These are phyloP conservation scores for Candida ortonii DNA, from an alignment of 805 yeast genomes.

Conservation along the genomic window DNA sequence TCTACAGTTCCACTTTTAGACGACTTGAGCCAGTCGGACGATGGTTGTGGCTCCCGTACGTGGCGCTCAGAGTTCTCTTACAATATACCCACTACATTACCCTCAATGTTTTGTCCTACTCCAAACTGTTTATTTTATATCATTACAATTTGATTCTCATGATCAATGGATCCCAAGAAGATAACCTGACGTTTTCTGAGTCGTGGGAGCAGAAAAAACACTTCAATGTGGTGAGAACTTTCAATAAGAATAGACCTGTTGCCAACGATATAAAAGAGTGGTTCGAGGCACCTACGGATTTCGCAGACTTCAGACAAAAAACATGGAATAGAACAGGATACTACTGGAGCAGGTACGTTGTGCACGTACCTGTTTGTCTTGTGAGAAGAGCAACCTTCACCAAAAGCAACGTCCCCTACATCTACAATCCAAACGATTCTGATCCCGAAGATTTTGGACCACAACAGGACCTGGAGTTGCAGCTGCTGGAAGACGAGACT, in stretches of 20 bases:
- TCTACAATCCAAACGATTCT: conserved; percentile 9
- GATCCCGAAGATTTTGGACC: conserved; percentile 2
- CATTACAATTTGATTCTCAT: conserved; percentile 24
- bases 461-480: conserved; percentile 6
- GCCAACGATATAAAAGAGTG: conserved; percentile 12
- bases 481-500: conserved; percentile 12
- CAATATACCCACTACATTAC: conserved; percentile 21
- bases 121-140: conserved; percentile 21
- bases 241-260: conserved; percentile 20
- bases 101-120: conserved; percentile 17
- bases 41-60: conserved; percentile 24
- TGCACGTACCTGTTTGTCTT: conserved; percentile 36
- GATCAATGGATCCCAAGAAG: conserved; percentile 23
- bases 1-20: conserved; percentile 2
- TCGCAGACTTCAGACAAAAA: conserved; percentile 18
- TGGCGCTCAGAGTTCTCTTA: conserved; percentile 17
- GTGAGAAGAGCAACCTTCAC: conserved; percentile 18
- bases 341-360: conserved; percentile 37
- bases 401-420: conserved; percentile 8
- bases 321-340: conserved; percentile 37
- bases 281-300: conserved; percentile 26
- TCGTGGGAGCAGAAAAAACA: conserved; percentile 21
- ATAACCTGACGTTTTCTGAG: conserved; percentile 19
- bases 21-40: conserved; percentile 24
- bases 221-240: conserved; percentile 18